Evolutionary conservation across 2,329 filamentous ascomycete genomes (phyloP), one percentile per base, ranked within the genome.

Genomic region (Metarhizium humberi): DNA sequence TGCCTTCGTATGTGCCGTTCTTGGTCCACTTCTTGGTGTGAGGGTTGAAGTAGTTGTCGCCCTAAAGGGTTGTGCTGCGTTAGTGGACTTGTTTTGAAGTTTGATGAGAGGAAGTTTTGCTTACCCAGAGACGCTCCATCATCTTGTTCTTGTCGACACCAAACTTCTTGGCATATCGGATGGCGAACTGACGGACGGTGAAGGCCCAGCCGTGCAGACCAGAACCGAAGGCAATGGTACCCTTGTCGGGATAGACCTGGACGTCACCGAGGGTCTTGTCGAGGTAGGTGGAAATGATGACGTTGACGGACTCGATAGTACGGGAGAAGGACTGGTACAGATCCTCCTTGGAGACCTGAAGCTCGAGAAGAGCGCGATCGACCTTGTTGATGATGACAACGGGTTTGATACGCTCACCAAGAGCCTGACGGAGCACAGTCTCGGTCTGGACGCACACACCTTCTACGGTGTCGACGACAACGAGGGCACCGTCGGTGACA

Each of bases 371-470:
- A 78, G 94, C 92, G 80, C 94, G 92, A 75, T 99, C 94, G 77
- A 99, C 94, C 88, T 99, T 99, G 91, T 99, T 99, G 86, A 99
- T 96, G 78, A 96, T 88, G 74, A 96, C 85, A 71, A 99, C 92
- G 71, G 94, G 94, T 88, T 97, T 97, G 79, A 99, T 99, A 81
- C 94, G 92, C 87, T 99, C 94, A 85, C 90, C 89, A 68, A 99
- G 90, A 76, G 94, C 92, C 83, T 99, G 94, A 74, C 94, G 92
- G 66, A 99, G 85, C 71, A 99, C 94, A 72, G 94, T 99, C 88
- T 99, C 94, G 73, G 94, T 99, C 85, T 99, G 94, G 75, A 99
- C 94, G 78, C 94, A 99, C 69, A 99, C 95, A 91, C 94, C 94
- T 79, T 96, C 94, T 67, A 99, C 89, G 77, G 92, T 96, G 82